These are phyloP conservation scores for Wickerhamomyces sp. DNA, from an alignment of 1,139 yeast genomes.

Conservation along the genomic window DNA sequence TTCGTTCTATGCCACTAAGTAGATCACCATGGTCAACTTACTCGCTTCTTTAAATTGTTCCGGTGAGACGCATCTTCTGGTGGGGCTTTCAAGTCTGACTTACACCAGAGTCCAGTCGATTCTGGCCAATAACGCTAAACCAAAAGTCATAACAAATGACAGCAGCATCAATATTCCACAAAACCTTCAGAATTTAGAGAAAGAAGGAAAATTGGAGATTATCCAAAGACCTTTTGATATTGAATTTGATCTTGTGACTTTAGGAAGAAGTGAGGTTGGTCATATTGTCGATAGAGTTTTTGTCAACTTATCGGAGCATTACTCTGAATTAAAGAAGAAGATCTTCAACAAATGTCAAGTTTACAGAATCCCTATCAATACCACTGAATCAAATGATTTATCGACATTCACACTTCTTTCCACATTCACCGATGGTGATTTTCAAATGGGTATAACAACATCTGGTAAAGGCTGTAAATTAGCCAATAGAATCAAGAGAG, in stretches of 20 bases:
- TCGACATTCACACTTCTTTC: conserved; percentile 79
- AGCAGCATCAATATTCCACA: conserved; percentile 23
- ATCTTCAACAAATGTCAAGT: conserved; percentile 48
- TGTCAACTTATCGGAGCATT: conserved; percentile 40
- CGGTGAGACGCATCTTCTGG: conserved; percentile 54
- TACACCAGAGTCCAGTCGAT: conserved; percentile 46
- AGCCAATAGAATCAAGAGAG: conserved; percentile 76
- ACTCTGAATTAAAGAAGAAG: conserved; percentile 28
- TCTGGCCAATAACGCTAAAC: conserved; percentile 51
- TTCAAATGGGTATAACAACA: conserved; percentile 82
- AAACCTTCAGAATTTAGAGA: conserved; percentile 23
- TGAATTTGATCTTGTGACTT: conserved; percentile 38
- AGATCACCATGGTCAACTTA: conserved; percentile 32
- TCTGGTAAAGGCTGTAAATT: conserved; percentile 87
- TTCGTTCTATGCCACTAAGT: too few species aligned
- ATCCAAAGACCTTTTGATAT: conserved; percentile 34
- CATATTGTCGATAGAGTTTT: conserved; percentile 70
- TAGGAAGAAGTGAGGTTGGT: conserved; percentile 64
- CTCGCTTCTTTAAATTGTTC: conserved; percentile 46
- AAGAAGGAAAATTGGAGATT: conserved; percentile 27
- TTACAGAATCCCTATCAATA: conserved; percentile 76
- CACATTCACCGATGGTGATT: conserved; percentile 62
- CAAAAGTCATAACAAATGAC: conserved; percentile 39
- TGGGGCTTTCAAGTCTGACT: conserved; percentile 54
- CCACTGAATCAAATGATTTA: conserved; percentile 64